Evolutionary conservation across 2,329 filamentous ascomycete species (phyloP).

Genomic region (Fusarium sp.): DNA sequence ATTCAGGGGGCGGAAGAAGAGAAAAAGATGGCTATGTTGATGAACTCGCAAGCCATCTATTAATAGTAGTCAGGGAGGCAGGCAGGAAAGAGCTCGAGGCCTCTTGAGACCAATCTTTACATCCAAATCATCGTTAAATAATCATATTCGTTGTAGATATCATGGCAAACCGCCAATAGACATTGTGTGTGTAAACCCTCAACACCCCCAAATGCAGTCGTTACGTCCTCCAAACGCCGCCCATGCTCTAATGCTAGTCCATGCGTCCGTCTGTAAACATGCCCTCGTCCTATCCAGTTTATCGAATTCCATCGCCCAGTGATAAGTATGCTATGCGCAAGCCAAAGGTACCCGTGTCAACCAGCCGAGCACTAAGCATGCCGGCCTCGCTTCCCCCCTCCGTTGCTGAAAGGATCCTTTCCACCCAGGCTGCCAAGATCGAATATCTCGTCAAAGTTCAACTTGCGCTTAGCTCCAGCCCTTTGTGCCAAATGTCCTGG

Average conservation of each 20-base stretch:
- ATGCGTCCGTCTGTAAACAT: constrained; percentile 50
- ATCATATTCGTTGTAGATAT: constrained; percentile 34
- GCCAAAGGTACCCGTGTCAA: constrained; percentile 16
- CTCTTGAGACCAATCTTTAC: background rate
- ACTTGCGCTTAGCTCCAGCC: constrained; percentile 77
- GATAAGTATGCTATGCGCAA: constrained; percentile 30
- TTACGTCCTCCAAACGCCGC: constrained; percentile 53
- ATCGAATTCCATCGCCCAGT: constrained; percentile 39
- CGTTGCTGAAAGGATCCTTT: constrained; percentile 68
- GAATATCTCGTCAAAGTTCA: constrained; percentile 81
- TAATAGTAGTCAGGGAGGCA: background rate
- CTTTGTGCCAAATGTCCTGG: constrained; percentile 67
- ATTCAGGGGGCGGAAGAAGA: background rate
- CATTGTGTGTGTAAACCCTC: constrained; percentile 32
- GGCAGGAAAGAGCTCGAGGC: background rate
- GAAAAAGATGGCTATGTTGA: background rate
- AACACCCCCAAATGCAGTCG: constrained; percentile 42
- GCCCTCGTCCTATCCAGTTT: constrained; percentile 43
- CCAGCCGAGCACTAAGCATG: constrained; percentile 51
- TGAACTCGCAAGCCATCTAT: background rate
- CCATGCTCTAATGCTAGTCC: constrained; percentile 51
- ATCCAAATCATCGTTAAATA: constrained; percentile 14
- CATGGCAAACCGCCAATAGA: constrained; percentile 26
- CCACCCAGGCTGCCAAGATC: constrained; percentile 71
- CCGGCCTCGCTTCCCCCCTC: constrained; percentile 62